Evolutionary conservation across 2,329 filamentous ascomycete species (phyloP), one percentile per base, ranked within the genome.

Genomic region (Ascochyta clinopodiicola): DNA sequence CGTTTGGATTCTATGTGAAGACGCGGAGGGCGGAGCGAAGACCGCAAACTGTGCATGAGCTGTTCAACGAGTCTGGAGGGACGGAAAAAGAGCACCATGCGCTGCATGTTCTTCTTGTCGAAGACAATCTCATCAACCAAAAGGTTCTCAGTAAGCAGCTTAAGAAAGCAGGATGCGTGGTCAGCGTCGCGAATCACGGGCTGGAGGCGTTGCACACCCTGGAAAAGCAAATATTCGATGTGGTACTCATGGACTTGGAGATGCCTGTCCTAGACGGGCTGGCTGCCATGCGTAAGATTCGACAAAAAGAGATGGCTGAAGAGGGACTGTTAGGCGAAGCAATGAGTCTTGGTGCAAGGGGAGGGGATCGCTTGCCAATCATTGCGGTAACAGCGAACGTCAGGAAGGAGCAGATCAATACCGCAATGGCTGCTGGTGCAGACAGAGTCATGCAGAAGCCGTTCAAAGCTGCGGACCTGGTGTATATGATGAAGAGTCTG

Each of bases 181-280:
- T 74, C 13, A 62, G 62, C 4, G 67, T 74, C 4, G 73, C 73
- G 2, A 74, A 73, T 27, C 72, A 76, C 43, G 75, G 75, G n/a
- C 63, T 72, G 12, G 74, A 76, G 60, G 75, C 75, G 2, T 60
- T 77, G 1, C 53, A 73, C 0, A 55, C 57, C 9, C 59, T 75
- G n/a, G 70, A 74, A 27, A 56, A 63, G 27, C 51, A 64, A 17
- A 55, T 43, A 1, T 72, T 74, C 27, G 70, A 74, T 35, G 64
- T 72, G 12, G 67, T 77, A 1, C 64, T 77, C 17, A 76, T 81
- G 78, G 83, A 86, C 59, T 78, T 84, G 6, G 80, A 77, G 67
- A 86, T 86, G 84, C 83, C 83, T 0, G 73, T 84, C 4, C 79
- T 86, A 60, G 79, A 85, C 46, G 72, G 71, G 0, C 42, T 73